Conservation (phyloP, 2,329 filamentous ascomycete species). For the Pseudomassariella vexata region DNA sequence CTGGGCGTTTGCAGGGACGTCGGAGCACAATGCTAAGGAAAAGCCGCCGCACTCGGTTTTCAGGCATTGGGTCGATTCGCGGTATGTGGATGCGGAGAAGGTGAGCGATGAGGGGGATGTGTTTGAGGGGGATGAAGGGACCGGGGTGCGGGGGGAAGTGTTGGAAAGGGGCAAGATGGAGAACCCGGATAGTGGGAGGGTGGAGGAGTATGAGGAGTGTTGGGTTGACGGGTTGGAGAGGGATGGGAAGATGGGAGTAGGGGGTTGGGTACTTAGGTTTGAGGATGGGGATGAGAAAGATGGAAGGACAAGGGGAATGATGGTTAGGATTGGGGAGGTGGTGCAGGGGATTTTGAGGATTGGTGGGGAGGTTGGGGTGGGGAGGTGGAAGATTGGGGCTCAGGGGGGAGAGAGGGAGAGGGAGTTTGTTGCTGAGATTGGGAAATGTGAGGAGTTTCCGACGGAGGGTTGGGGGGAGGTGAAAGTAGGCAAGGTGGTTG, state of each 20-base stretch:
- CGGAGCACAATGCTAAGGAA: constrained; percentile 19
- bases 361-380: constrained; percentile 1
- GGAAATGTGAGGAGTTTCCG: constrained; percentile 2
- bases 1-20: constrained; percentile 60
- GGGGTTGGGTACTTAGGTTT: constrained; percentile 5
- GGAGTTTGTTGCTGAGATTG: constrained; percentile 4
- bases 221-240: constrained; percentile 5
- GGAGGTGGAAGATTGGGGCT: background rate
- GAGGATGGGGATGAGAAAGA: background rate
- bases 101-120: constrained; percentile 51
- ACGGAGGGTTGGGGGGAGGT: background rate
- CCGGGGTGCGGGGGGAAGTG: too few relatives aligned
- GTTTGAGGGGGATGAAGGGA: constrained; percentile 30
- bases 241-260: background rate
- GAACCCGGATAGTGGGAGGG: constrained; percentile 45
- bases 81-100: constrained; percentile 29
- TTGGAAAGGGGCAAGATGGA: constrained; percentile 56
- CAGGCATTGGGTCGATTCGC: constrained; percentile 56
- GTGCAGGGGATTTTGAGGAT: constrained; percentile 6
- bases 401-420: background rate
- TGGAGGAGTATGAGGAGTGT: constrained; percentile 9
- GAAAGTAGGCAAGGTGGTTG: background rate
- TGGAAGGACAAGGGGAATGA: background rate
- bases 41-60: constrained; percentile 35
- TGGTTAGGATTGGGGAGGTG: constrained; percentile 1